These are phyloP conservation scores for Gypsophila paniculata DNA, from an alignment of 179 eudicot genomes.

Conservation along the genomic window DNA sequence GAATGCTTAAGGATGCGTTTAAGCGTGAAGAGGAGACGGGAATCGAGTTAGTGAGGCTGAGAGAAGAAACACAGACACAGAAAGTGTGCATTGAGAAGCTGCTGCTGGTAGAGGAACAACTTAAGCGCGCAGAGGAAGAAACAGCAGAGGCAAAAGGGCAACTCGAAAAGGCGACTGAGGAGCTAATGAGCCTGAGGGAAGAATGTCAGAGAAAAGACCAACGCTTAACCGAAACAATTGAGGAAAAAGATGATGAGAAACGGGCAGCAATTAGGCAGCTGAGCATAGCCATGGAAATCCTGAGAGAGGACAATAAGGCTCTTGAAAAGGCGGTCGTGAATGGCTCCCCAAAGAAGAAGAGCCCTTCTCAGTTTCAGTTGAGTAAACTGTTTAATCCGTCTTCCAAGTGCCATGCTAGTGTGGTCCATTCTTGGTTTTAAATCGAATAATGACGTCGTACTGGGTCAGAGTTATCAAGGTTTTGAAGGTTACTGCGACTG, in stretches of 20 bases:
- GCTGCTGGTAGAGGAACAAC: not conserved
- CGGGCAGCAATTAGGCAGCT: slow-evolving; percentile 84
- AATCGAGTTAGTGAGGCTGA: slow-evolving; percentile 15
- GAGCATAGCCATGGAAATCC: slow-evolving; percentile 54
- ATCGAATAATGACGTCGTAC: no score
- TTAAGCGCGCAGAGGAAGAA: not conserved
- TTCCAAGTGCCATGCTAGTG: slow-evolving; percentile 20
- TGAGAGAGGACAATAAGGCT: slow-evolving; percentile 61
- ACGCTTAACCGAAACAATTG: slow-evolving; percentile 11
- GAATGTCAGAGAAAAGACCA: not conserved
- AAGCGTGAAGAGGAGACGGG: slow-evolving; percentile 6
- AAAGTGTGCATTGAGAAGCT: not conserved
- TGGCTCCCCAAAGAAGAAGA: slow-evolving; percentile 40
- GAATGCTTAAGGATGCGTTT: not conserved
- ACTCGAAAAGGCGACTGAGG: not conserved
- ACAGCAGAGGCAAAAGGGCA: slow-evolving; percentile 1
- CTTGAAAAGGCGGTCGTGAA: slow-evolving; percentile 39
- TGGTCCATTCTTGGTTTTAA: not conserved
- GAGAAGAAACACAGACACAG: slow-evolving; percentile 16
- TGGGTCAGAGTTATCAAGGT: no score
- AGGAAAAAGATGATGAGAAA: slow-evolving; percentile 36
- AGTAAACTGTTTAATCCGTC: slow-evolving; percentile 43
- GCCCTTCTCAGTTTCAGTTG: slow-evolving; percentile 30
- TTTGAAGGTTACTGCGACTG: no score
- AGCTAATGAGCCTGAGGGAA: slow-evolving; percentile 7